phyloP scores from a whole-genome alignment of 1,284 basidiomycete species.

The Vanrija humicola region DNA sequence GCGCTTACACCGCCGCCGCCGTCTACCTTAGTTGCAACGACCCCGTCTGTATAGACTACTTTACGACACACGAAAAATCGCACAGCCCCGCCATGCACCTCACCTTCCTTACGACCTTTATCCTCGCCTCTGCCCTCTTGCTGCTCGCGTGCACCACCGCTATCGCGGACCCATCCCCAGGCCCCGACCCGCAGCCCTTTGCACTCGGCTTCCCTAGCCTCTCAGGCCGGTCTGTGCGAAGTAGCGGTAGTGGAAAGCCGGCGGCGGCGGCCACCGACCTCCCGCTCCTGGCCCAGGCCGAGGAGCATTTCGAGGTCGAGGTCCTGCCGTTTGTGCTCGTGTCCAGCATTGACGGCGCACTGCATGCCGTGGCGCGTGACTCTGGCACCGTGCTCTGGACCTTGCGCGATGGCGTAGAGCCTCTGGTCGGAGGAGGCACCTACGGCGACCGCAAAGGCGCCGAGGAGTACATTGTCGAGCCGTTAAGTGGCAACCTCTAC shows the following conservation, averaged over 20 bases:
- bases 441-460: slow-evolving; percentile 15
- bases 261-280: not conserved
- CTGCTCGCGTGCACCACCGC: not conserved
- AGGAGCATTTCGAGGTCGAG: slow-evolving; percentile 38
- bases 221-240: no score
- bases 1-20: slow-evolving; percentile 13
- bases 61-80: not conserved
- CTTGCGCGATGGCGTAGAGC: slow-evolving; percentile 41
- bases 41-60: not conserved
- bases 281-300: not conserved
- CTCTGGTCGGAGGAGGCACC: slow-evolving; percentile 39
- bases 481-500: slow-evolving; percentile 44
- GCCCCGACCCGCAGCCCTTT: not conserved
- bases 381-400: slow-evolving; percentile 40
- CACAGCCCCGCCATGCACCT: slow-evolving; percentile 12
- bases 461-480: slow-evolving; percentile 48
- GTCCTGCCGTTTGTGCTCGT: slow-evolving; percentile 46
- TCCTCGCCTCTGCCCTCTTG: slow-evolving; percentile 12
- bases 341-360: slow-evolving; percentile 46
- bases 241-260: no score
- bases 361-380: slow-evolving; percentile 47
- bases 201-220: not conserved
- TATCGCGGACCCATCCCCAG: not conserved
- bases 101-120: slow-evolving; percentile 5
- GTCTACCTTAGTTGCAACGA: not conserved